phyloP scores from a whole-genome alignment of 1,139 yeast genomes.

The Debaryomyces udenii region DNA sequence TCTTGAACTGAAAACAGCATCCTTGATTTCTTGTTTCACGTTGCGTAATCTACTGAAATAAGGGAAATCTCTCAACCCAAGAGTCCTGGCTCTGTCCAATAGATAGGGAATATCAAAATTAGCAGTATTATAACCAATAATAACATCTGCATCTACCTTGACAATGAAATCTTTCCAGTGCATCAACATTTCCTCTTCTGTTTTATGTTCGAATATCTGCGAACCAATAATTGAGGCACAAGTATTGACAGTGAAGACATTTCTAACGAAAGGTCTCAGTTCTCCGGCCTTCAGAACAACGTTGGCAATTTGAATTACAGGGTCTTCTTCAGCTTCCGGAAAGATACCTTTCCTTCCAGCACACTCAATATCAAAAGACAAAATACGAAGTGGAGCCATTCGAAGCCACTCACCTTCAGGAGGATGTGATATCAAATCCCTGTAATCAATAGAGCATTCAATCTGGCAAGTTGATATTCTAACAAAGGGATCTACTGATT shows the following conservation, averaged over 20 bases:
- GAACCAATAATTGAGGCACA: conserved; percentile 95
- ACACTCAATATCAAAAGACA: conserved; percentile 97
- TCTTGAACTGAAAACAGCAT: conserved; percentile 84
- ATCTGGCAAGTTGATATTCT: conserved; percentile 79
- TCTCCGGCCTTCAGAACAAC: conserved; percentile 87
- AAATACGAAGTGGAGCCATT: conserved; percentile 89
- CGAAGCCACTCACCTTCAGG: conserved; percentile 94
- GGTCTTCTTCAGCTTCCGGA: conserved; percentile 92
- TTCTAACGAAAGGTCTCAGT: conserved; percentile 80
- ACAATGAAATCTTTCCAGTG: conserved; percentile 86
- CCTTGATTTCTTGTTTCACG: conserved; percentile 76
- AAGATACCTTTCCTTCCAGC: conserved; percentile 97
- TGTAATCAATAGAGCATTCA: conserved; percentile 72
- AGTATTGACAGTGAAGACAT: conserved; percentile 89
- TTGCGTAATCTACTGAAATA: conserved; percentile 77
- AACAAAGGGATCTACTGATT: conserved; percentile 35
- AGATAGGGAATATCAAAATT: conserved; percentile 96
- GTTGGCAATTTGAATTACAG: conserved; percentile 96
- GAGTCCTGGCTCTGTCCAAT: conserved; percentile 80
- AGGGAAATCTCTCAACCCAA: conserved; percentile 71
- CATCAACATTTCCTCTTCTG: conserved; percentile 80
- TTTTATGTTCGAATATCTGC: conserved; percentile 74
- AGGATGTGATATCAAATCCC: conserved; percentile 73
- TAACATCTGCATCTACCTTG: conserved; percentile 90
- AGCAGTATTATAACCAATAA: conserved; percentile 92